A percentile compares a stretch with the other conserved stretches of the same genome.
Conservation (phyloP, 2,329 filamentous ascomycete species). For the Penicillium rolfsii region DNA sequence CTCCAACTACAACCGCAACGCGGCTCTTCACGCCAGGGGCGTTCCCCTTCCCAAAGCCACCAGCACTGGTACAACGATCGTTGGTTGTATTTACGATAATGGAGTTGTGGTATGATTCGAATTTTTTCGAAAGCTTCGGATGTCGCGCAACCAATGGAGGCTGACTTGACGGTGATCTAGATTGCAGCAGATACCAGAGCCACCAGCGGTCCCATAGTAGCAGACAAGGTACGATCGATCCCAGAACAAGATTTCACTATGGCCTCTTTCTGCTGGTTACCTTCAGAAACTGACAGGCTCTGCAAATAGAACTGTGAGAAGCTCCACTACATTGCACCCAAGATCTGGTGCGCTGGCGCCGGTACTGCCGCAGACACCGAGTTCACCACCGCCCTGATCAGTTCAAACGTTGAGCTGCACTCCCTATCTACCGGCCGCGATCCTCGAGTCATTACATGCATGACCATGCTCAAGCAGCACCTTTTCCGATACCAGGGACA, state of each 20-base stretch:
- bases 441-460: conserved; percentile 96
- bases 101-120: conserved; percentile 78
- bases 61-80: conserved; percentile 97
- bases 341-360: conserved; percentile 98
- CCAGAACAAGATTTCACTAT: background rate
- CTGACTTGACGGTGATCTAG: conserved; percentile 49
- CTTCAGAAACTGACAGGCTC: conserved; percentile 12
- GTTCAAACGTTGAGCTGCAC: conserved; percentile 97
- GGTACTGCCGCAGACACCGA: conserved; percentile 98
- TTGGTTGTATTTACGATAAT: conserved; percentile 93
- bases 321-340: conserved; percentile 96
- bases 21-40: conserved; percentile 89
- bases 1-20: conserved; percentile 99
- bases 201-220: conserved; percentile 95
- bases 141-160: conserved; percentile 14
- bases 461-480: conserved; percentile 99
- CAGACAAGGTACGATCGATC: conserved; percentile 73
- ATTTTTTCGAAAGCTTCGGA: background rate
- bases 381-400: conserved; percentile 98
- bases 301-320: conserved; percentile 87
- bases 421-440: conserved; percentile 93
- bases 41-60: conserved; percentile 96
- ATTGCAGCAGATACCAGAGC: conserved; percentile 98
- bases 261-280: background rate
- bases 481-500: conserved; percentile 98